These are phyloP conservation scores for Leccinum fibrillosum DNA, from an alignment of 768 basidiomycete genomes.

Conservation along the genomic window DNA sequence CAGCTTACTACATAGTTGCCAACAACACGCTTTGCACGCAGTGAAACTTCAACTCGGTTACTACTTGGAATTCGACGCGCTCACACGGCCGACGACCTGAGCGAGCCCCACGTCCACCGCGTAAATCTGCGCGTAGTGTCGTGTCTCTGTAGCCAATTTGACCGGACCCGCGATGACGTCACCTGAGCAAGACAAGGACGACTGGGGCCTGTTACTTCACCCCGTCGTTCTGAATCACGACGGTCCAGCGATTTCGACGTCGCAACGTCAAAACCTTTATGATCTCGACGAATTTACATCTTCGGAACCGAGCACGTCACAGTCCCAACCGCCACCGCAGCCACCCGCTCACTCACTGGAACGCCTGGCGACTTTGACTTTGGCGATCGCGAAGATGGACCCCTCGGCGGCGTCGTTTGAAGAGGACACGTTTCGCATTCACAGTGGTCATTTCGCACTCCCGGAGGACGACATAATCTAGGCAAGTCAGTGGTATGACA, in stretches of 20 bases:
- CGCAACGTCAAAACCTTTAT: slow-evolving; percentile 32
- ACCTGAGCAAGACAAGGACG: slow-evolving; percentile 34
- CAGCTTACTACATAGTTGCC: too few species aligned
- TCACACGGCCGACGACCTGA: slow-evolving; percentile 29
- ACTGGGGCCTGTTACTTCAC: slow-evolving; percentile 30
- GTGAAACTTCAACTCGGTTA: too few species aligned
- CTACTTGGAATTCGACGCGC: slow-evolving; percentile 40
- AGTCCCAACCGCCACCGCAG: background rate
- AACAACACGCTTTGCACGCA: too few species aligned
- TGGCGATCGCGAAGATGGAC: slow-evolving; percentile 48
- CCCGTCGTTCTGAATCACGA: slow-evolving; percentile 9
- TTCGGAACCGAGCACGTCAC: slow-evolving; percentile 9
- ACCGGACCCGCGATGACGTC: background rate
- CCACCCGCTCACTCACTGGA: slow-evolving; percentile 22
- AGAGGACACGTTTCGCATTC: slow-evolving; percentile 14
- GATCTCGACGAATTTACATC: slow-evolving; percentile 45
- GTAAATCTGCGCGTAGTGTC: too few species aligned
- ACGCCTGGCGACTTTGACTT: slow-evolving; percentile 61
- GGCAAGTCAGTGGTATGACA: slow-evolving; percentile 51
- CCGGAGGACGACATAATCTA: slow-evolving; percentile 62
- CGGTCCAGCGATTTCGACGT: background rate
- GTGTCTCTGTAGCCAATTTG: background rate
- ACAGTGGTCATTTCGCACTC: slow-evolving; percentile 16
- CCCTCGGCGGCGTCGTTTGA: slow-evolving; percentile 33
- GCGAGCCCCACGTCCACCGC: slow-evolving; percentile 2